Evolutionary conservation across 2,329 filamentous ascomycete genomes (phyloP), one percentile per base, ranked within the genome.

Genomic region (Escovopsis sp.): DNA sequence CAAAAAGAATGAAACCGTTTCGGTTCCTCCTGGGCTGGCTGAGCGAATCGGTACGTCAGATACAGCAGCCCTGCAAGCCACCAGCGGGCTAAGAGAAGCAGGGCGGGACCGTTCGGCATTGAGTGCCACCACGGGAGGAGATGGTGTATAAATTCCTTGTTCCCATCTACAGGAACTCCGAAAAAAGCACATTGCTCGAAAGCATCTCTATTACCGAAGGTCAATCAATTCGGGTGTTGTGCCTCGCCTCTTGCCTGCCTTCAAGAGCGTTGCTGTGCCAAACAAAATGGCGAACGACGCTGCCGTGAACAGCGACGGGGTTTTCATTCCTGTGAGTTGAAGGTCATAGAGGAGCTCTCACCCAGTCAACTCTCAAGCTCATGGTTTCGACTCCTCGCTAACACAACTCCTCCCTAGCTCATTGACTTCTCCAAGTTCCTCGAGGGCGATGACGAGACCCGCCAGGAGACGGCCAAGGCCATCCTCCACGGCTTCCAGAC

Each of bases 401-500:
- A 25, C 15, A 14, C 9, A 35, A 34, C 20, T 8, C 12, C 33
- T 31, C 14, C n/a, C n/a, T 40, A 55, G 53, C 50, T 57, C 43
- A 53, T 57, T 36, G 59, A 93, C 67, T 88, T 93, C 57, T 76
- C 74, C 11, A 68, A 68, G 35, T 91, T 88, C 60, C 73, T 84
- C 20, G 61, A 70, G 43, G 81, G 81, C 30, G 68, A 71, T 15
- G 64, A 72, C 0, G 53, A 67, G 9, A 66, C 81, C 50, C 81
- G 80, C 51, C 64, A 70, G 39, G 62, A 71, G 35, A 77, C 83
- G 1, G 87, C 86, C 16, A 62, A 76, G 41, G 75, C 81, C 34
- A 79, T 94, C 50, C 76, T 89, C 11, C 57, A 76, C 41, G 87
- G 84, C 35, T 94, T 95, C 65, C 82, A 87, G 53, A 80, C 74